These are phyloP conservation scores for Paraleonurus japonicus DNA, from an alignment of 257 asterid species.

Conservation along the genomic window DNA sequence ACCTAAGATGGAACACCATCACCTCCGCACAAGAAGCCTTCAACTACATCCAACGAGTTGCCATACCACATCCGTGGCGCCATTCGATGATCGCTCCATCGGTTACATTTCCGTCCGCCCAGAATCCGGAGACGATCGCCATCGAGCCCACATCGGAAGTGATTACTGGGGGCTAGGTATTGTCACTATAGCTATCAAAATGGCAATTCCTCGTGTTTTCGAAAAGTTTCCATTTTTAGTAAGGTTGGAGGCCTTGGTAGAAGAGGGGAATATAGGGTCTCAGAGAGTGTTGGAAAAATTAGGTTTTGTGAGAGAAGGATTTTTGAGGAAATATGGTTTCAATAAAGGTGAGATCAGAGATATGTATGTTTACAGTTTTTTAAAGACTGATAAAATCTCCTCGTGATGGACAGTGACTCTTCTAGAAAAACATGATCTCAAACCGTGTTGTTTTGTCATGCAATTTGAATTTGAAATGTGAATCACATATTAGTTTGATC, in stretches of 20 bases:
- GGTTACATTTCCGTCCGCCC: conserved; percentile 67
- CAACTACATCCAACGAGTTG: conserved; percentile 48
- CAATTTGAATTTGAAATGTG: no score
- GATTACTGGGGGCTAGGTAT: conserved; percentile 64
- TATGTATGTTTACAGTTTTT: conserved; percentile 61
- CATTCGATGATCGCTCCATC: conserved; percentile 48
- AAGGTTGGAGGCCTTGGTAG: conserved; percentile 76
- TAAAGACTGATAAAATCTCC: conserved; percentile 34
- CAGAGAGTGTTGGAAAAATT: conserved; percentile 61
- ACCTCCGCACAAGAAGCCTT: conserved; percentile 52
- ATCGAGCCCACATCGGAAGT: conserved; percentile 57
- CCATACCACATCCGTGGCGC: conserved; percentile 73
- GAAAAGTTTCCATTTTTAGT: conserved; percentile 41
- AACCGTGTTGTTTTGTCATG: background rate
- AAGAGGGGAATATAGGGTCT: conserved; percentile 62
- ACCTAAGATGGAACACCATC: conserved; percentile 57
- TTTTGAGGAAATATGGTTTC: conserved; percentile 57
- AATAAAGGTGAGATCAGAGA: conserved; percentile 65
- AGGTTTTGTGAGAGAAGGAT: conserved; percentile 63
- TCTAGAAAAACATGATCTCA: no score
- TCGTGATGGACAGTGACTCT: no score
- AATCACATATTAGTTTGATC: no score
- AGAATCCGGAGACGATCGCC: conserved; percentile 41
- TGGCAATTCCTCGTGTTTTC: conserved; percentile 46
- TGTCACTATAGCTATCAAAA: conserved; percentile 46